These are phyloP conservation scores for Pseudocercospora fijiensis DNA, from an alignment of 2,329 filamentous ascomycete genomes.

Conservation along the genomic window DNA sequence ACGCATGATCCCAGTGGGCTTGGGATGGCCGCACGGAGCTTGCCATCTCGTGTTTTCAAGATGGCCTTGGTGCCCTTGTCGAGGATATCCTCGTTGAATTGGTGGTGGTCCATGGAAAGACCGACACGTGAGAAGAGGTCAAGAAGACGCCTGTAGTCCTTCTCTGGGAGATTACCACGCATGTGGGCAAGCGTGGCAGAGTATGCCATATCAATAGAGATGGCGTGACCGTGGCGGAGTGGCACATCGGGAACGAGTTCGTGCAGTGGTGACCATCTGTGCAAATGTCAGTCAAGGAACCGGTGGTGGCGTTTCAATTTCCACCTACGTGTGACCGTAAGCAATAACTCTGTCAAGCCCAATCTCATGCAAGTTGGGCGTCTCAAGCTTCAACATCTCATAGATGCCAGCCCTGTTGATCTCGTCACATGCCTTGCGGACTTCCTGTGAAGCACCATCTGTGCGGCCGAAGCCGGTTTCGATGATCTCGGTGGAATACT, in stretches of 20 bases:
- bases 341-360: constrained; percentile 71
- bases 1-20: constrained; percentile 65
- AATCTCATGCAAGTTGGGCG: constrained; percentile 71
- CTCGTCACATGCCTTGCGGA: constrained; percentile 61
- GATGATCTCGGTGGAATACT: constrained; percentile 68
- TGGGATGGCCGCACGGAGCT: constrained; percentile 66
- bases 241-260: constrained; percentile 68
- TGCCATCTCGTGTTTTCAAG: constrained; percentile 68
- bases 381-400: constrained; percentile 72
- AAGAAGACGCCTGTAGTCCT: constrained; percentile 63
- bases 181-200: constrained; percentile 66
- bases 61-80: constrained; percentile 67
- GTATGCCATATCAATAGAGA: constrained; percentile 75
- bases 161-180: constrained; percentile 60
- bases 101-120: constrained; percentile 67
- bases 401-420: constrained; percentile 69
- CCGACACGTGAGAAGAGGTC: constrained; percentile 68
- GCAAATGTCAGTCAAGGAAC: background rate
- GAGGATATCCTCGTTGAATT: constrained; percentile 65
- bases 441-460: constrained; percentile 56
- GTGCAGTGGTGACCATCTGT: constrained; percentile 69
- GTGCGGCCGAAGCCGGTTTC: constrained; percentile 62
- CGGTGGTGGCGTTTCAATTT: constrained; percentile 7
- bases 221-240: constrained; percentile 70
- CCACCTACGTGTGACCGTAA: constrained; percentile 63